phyloP scores from a whole-genome alignment of 1,284 basidiomycete species.

The Sporisorium exsertum region DNA sequence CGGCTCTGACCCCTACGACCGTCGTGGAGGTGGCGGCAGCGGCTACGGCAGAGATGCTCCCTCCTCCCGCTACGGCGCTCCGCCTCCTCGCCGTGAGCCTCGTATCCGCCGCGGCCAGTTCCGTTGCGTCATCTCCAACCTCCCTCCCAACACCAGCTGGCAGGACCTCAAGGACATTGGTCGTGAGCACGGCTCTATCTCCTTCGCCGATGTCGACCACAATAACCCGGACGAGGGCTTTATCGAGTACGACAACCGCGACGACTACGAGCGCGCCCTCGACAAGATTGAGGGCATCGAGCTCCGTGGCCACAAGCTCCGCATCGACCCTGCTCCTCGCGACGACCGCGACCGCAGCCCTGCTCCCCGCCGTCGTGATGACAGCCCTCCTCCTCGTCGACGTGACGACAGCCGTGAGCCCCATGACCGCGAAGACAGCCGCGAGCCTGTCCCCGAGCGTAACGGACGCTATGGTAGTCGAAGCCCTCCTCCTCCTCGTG shows the following conservation, averaged over 20 bases:
- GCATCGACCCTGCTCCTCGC: conserved; percentile 61
- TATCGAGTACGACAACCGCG: conserved; percentile 67
- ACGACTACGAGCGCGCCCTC: conserved; percentile 66
- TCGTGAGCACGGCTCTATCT: conserved; percentile 80
- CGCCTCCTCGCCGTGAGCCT: conserved; percentile 44
- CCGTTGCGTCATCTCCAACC: conserved; percentile 72
- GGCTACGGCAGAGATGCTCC: conserved; percentile 38
- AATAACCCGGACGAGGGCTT: conserved; percentile 66
- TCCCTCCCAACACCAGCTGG: conserved; percentile 92
- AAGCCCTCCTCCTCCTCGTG: conserved; percentile 53
- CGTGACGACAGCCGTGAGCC: conserved; percentile 58
- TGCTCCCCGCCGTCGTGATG: conserved; percentile 45
- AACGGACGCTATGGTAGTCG: conserved; percentile 57
- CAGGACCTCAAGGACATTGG: conserved; percentile 98
- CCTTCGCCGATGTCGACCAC: conserved; percentile 66
- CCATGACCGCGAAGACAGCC: conserved; percentile 9
- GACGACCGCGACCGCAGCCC: conserved; percentile 62
- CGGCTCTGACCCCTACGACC: conserved; percentile 45
- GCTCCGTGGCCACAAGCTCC: conserved; percentile 64
- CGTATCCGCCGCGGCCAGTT: conserved; percentile 61
- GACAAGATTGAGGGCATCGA: conserved; percentile 67
- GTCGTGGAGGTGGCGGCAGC: conserved; percentile 41
- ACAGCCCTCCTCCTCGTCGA: conserved; percentile 48
- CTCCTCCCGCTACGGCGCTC: conserved; percentile 48
- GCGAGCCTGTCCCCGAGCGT: conserved; percentile 50